A percentile compares a stretch with the other conserved stretches of the same genome.
phyloP scores from a whole-genome alignment of 352 stramenopile genomes.

The Globisporangium uncinulatum region DNA sequence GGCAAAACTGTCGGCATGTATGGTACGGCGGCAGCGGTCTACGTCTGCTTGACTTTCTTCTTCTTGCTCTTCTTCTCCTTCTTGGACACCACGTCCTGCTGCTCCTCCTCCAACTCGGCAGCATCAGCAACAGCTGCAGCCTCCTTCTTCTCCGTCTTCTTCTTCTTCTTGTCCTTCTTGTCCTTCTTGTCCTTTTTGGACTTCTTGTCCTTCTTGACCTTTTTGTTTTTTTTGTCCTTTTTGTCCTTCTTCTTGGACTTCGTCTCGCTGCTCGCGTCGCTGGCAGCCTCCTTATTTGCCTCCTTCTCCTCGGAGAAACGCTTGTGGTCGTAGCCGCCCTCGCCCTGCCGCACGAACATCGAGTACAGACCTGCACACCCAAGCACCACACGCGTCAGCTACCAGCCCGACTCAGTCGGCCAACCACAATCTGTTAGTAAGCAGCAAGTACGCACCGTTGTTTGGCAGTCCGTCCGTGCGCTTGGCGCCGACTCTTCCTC shows the following conservation, averaged over 20 bases:
- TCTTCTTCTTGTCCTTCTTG: slow-evolving; percentile 33
- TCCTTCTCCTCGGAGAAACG: slow-evolving; percentile 63
- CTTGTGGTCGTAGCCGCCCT: slow-evolving; percentile 74
- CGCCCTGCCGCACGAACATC: slow-evolving; percentile 81
- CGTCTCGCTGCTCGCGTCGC: slow-evolving; percentile 29
- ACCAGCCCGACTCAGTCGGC: neutral
- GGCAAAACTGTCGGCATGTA: too few species aligned
- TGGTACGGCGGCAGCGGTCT: too few species aligned
- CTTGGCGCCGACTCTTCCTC: slow-evolving; percentile 48
- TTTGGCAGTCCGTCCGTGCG: slow-evolving; percentile 69
- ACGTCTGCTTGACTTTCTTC: slow-evolving; percentile 28
- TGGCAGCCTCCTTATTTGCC: slow-evolving; percentile 17
- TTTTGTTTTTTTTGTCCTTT: slow-evolving; percentile 17
- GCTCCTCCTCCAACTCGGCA: slow-evolving; percentile 4
- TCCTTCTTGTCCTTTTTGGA: slow-evolving; percentile 16
- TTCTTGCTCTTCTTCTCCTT: slow-evolving; percentile 29
- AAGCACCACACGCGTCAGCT: neutral
- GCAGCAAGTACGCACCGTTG: slow-evolving; percentile 30
- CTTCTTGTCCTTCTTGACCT: slow-evolving; percentile 12
- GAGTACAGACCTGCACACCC: slow-evolving; percentile 47
- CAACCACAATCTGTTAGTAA: too few species aligned
- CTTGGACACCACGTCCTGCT: slow-evolving; percentile 6
- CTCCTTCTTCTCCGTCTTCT: slow-evolving; percentile 13
- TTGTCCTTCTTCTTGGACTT: slow-evolving; percentile 21
- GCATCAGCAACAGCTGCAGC: slow-evolving; percentile 5